phyloP scores from a whole-genome alignment of 306 rosid species.

The Prunus mume region DNA sequence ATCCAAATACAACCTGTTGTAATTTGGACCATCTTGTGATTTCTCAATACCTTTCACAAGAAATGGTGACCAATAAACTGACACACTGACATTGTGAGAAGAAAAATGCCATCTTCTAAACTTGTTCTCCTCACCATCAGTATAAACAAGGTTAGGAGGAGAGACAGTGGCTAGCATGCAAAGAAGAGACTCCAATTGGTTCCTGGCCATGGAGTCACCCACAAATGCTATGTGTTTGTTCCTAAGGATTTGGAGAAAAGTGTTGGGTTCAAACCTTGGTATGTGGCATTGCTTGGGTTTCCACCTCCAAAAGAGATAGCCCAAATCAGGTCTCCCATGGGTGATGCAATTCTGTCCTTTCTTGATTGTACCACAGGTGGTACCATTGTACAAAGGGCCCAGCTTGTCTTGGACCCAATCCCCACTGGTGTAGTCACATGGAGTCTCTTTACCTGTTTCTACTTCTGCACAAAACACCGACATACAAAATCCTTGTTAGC shows the following conservation, averaged over 20 bases:
- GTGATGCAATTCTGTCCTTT: slow-evolving; percentile 71
- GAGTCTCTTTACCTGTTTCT: slow-evolving; percentile 25
- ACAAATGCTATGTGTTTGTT: slow-evolving; percentile 81
- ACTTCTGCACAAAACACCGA: slow-evolving; percentile 44
- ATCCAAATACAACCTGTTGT: slow-evolving; percentile 61
- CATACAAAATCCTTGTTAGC: slow-evolving; percentile 4
- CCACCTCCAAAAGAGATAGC: slow-evolving; percentile 82
- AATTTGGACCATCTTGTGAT: slow-evolving; percentile 43
- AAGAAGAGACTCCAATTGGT: slow-evolving; percentile 92
- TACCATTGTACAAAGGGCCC: slow-evolving; percentile 81
- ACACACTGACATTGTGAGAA: slow-evolving; percentile 53
- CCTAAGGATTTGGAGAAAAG: slow-evolving; percentile 49
- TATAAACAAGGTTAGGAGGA: slow-evolving; percentile 53
- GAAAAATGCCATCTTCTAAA: slow-evolving; percentile 69
- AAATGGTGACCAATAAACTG: slow-evolving; percentile 91
- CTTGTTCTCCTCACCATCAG: slow-evolving; percentile 53
- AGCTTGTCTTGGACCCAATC: slow-evolving; percentile 58
- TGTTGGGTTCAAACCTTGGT: slow-evolving; percentile 74
- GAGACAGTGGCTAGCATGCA: slow-evolving; percentile 66
- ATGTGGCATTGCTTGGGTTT: slow-evolving; percentile 60
- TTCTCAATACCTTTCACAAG: slow-evolving; percentile 75
- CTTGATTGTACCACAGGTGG: slow-evolving; percentile 75
- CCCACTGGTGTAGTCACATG: slow-evolving; percentile 73
- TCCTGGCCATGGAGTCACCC: slow-evolving; percentile 96
- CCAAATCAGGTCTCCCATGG: slow-evolving; percentile 71